Conservation (phyloP, 441 rosid species). For the Jatropha podagrica region DNA sequence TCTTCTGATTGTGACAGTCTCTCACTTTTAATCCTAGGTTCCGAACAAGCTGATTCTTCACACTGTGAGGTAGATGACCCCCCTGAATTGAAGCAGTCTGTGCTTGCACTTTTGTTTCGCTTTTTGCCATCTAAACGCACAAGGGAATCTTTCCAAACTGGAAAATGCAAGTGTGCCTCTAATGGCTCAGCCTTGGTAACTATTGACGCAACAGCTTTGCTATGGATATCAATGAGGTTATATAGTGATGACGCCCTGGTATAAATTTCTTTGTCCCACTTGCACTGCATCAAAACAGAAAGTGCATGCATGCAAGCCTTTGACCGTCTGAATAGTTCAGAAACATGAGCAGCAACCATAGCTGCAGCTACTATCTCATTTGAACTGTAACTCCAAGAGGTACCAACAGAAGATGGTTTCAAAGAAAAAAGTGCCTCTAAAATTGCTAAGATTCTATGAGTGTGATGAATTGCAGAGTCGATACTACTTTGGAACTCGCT, state of each 20-base stretch:
- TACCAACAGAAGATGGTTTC: constrained; percentile 96
- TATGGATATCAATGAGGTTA: constrained; percentile 93
- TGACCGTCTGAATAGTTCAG: constrained; percentile 90
- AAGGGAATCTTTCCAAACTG: constrained; percentile 64
- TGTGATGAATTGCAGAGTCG: constrained; percentile 83
- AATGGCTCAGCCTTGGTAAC: constrained; percentile 96
- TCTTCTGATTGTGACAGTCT: constrained; percentile 40
- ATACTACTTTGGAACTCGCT: constrained; percentile 57
- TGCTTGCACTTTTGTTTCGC: constrained; percentile 44
- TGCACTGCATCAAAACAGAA: constrained; percentile 85
- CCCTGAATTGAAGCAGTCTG: constrained; percentile 43
- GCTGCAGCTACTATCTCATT: constrained; percentile 99
- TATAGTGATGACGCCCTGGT: constrained; percentile 83
- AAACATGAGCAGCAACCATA: constrained; percentile 99
- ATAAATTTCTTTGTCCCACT: constrained; percentile 90
- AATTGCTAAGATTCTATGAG: constrained; percentile 88
- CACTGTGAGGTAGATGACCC: constrained; percentile 37
- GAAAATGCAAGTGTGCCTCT: constrained; percentile 73
- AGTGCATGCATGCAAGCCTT: constrained; percentile 93
- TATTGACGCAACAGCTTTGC: constrained; percentile 95
- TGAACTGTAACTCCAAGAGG: constrained; percentile 97
- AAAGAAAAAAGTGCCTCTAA: constrained; percentile 94
- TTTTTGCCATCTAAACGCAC: constrained; percentile 46
- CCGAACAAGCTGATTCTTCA: constrained; percentile 44
- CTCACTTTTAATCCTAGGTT: constrained; percentile 47